These are phyloP conservation scores for Pichia sp. DNA, from an alignment of 1,139 yeast species.

Conservation along the genomic window DNA sequence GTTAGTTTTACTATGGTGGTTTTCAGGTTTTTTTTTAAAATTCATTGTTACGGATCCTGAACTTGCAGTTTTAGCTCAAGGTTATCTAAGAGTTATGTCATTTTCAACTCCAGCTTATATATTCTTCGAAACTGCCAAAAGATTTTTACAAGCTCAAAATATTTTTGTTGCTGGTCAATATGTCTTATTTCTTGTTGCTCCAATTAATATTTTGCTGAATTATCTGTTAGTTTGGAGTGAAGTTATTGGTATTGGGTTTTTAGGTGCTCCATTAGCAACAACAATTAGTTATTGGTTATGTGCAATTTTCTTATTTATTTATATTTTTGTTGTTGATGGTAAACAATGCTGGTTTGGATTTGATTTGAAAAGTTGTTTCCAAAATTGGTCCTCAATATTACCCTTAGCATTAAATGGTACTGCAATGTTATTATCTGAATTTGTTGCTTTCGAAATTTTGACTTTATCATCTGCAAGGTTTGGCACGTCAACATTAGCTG, in stretches of 20 bases:
- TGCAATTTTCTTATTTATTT: slow-evolving; percentile 19
- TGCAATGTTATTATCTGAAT: slow-evolving; percentile 39
- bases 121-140: slow-evolving; percentile 38
- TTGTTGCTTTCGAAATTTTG: slow-evolving; percentile 37
- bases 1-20: slow-evolving; percentile 37
- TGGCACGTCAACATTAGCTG: slow-evolving; percentile 37
- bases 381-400: slow-evolving; percentile 22
- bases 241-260: slow-evolving; percentile 32
- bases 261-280: slow-evolving; percentile 39
- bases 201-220: slow-evolving; percentile 30
- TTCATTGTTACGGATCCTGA: slow-evolving; percentile 32
- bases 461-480: slow-evolving; percentile 36
- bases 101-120: slow-evolving; percentile 36
- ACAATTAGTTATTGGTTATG: slow-evolving; percentile 34
- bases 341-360: slow-evolving; percentile 34
- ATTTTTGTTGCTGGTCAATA: slow-evolving; percentile 38
- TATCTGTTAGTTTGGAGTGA: slow-evolving; percentile 33
- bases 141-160: slow-evolving; percentile 38
- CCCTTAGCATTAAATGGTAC: slow-evolving; percentile 37
- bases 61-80: slow-evolving; percentile 31
- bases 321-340: neutral
- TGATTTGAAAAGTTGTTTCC: slow-evolving; percentile 21
- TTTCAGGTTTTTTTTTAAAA: slow-evolving; percentile 28
- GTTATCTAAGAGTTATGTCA: slow-evolving; percentile 31
- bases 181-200: slow-evolving; percentile 16